Base-by-base conservation (phyloP, 331 rosid species). In the Pyrus hybrid region DNA sequence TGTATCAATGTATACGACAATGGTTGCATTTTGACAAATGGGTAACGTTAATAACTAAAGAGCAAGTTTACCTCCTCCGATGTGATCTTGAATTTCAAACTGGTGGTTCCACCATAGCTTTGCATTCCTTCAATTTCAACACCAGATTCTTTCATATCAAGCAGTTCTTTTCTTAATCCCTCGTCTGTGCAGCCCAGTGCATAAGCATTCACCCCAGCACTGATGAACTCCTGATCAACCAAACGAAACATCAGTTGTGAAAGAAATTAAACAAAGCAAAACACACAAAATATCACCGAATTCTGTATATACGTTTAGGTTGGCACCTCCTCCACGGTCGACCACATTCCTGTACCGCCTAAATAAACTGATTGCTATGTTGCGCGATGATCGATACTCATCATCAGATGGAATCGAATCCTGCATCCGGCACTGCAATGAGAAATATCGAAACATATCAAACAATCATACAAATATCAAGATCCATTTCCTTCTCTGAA, bases 191-290 rank as follows among this genome's bases (percentile, higher is more conserved):
- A 94, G 41, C 99, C 99, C 37, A 94, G 90, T 12, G 96, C 97
- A 86, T 94, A 94, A 10, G 99, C 99, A 87, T 91, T 91, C 82
- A 91, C 97, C 56, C 99, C 99, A 63, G 97, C 98, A 83, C 82
- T 73, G 67, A 93, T 93, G 91, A 93, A 93, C 87, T 91, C 97
- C 98, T 93, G 83, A 56, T 25, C 63, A 79, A 76, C 14, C 43
- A 79, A 79, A 75, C 58, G 9, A 80, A 28, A 14, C 60, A 23
- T 70, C 5, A 64, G 18, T 80, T 20, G 53, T 35, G 45, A 45
- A 73, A 73, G 32, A 70, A 61, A 77, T 51, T 17, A n/a, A 63
- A 49, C 22, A 23, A 23, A 72, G 22, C 23, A n/a, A 30, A 70
- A 63, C 69, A 65, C 51, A 66, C 20, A 71, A 76, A 63, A 53